Percentiles rank a stretch among this genome's conserved stretches.
phyloP scores from a whole-genome alignment of 768 basidiomycete genomes.

The Mycena metata region DNA sequence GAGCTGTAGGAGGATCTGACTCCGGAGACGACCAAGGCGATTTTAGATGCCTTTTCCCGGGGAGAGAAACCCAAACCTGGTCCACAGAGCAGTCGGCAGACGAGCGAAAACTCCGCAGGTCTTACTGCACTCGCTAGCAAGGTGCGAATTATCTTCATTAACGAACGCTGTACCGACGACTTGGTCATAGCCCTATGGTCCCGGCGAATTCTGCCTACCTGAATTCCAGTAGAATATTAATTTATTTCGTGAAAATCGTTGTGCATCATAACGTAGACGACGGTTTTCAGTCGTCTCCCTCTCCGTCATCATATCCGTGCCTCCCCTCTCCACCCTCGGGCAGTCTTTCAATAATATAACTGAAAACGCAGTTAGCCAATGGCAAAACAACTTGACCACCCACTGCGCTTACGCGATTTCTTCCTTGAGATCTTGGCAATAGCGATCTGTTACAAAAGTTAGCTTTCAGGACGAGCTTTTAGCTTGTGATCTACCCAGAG shows the following conservation, averaged over 20 bases:
- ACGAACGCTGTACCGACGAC: conserved; percentile 29
- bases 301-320: conserved; percentile 82
- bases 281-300: conserved; percentile 76
- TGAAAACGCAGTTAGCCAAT: conserved; percentile 43
- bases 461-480: background rate
- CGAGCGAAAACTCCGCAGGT: conserved; percentile 94
- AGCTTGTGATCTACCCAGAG: conserved; percentile 65
- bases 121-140: conserved; percentile 84
- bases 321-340: conserved; percentile 82
- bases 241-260: conserved; percentile 34
- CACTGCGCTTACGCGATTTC: conserved; percentile 76
- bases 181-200: conserved; percentile 84
- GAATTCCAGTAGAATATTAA: conserved; percentile 78
- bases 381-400: conserved; percentile 19
- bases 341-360: conserved; percentile 77
- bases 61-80: conserved; percentile 94
- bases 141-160: conserved; percentile 54
- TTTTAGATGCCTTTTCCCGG: conserved; percentile 83
- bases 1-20: conserved; percentile 84
- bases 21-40: conserved; percentile 78
- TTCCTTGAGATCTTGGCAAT: conserved; percentile 88
- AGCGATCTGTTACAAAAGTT: conserved; percentile 67
- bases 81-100: conserved; percentile 88
- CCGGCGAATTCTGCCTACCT: conserved; percentile 88
- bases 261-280: conserved; percentile 28